Percentiles rank a stretch among this genome's conserved stretches.
Conservation (phyloP, 1,284 basidiomycete species). For the Puccinia horiana region DNA sequence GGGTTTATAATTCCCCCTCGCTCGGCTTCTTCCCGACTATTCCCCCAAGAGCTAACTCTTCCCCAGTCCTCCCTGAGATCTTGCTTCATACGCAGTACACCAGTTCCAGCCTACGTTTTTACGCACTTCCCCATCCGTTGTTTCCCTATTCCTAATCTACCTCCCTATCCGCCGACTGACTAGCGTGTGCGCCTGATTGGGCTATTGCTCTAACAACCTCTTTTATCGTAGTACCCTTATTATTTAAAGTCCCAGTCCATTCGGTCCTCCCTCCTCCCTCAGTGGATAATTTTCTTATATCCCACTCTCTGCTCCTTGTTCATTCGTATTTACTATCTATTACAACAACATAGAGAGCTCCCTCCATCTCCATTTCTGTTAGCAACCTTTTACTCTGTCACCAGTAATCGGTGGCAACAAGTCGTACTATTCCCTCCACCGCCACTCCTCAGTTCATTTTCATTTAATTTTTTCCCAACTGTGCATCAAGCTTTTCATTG, state of each 20-base stretch:
- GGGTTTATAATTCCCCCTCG: neutral
- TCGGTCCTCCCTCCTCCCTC: neutral
- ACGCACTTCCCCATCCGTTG: conserved; percentile 16
- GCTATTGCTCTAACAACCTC: conserved; percentile 6
- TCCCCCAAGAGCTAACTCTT: neutral
- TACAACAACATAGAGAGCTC: neutral
- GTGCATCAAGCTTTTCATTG: neutral
- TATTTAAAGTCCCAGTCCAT: conserved; percentile 10
- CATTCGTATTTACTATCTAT: neutral
- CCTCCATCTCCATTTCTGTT: no score
- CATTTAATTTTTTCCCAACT: neutral
- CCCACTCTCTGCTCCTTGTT: neutral
- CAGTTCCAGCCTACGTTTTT: conserved; percentile 16
- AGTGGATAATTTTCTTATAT: neutral
- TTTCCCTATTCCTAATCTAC: neutral
- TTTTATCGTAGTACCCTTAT: conserved; percentile 1
- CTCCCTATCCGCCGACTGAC: no score
- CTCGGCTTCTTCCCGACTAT: neutral
- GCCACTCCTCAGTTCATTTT: neutral
- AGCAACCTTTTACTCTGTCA: neutral
- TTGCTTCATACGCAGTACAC: conserved; percentile 3
- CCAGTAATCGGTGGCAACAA: neutral
- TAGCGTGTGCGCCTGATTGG: neutral
- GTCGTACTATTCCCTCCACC: neutral
- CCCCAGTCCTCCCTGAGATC: conserved; percentile 17